Percentiles rank a stretch among this genome's conserved stretches.
These are phyloP conservation scores for Metschnikowia shivogae DNA, from an alignment of 805 yeast species.

Conservation along the genomic window DNA sequence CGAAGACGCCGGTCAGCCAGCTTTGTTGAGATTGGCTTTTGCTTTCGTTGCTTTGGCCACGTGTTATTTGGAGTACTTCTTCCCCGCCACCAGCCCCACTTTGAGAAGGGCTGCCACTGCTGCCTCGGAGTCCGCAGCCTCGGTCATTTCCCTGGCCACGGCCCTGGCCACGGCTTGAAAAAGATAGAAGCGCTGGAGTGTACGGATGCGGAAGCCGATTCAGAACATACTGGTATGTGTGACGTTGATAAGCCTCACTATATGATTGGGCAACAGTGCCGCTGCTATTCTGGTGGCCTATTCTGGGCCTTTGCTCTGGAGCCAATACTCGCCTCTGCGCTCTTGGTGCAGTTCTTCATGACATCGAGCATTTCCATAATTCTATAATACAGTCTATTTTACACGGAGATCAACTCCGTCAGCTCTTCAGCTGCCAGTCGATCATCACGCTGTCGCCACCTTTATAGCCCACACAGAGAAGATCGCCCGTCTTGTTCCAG, in stretches of 20 bases:
- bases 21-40: conserved; percentile 43
- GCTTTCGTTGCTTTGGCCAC: conserved; percentile 46
- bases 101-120: conserved; percentile 21
- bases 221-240: not conserved
- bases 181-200: not conserved
- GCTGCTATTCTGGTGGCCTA: too few species aligned
- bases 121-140: conserved; percentile 10
- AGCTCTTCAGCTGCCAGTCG: conserved; percentile 5
- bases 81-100: conserved; percentile 40
- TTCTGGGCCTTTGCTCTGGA: too few species aligned
- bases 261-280: too few species aligned
- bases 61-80: conserved; percentile 51
- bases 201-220: too few species aligned
- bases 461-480: conserved; percentile 30
- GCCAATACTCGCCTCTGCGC: not conserved
- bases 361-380: not conserved
- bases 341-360: not conserved
- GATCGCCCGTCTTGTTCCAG: conserved; percentile 30
- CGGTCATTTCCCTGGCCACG: conserved; percentile 15
- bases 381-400: not conserved
- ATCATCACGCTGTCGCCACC: conserved; percentile 24
- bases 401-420: too few species aligned
- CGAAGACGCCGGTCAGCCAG: conserved; percentile 37
- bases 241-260: too few species aligned
- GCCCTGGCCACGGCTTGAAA: conserved; percentile 4